Evolutionary conservation across 1,139 yeast species (phyloP).

Genomic region (Eremothecium sinecaudum): DNA sequence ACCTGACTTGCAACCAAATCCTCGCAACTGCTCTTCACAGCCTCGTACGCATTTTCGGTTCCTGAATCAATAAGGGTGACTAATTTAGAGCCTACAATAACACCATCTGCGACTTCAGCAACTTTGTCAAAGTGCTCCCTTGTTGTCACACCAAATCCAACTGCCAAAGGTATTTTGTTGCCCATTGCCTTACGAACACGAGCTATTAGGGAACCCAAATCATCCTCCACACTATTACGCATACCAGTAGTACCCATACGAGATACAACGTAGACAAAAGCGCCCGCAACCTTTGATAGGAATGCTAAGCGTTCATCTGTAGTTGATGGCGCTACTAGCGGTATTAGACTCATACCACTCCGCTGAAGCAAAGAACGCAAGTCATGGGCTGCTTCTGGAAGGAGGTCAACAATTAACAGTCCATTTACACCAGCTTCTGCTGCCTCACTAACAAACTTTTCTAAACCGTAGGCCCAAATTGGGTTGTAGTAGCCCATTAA

Average conservation of each 20-base stretch:
- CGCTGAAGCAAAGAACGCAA: constrained; percentile 65
- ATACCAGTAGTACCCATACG: constrained; percentile 99
- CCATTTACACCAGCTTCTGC: constrained; percentile 90
- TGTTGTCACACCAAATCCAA: constrained; percentile 94
- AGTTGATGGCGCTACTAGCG: constrained; percentile 93
- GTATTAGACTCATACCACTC: constrained; percentile 73
- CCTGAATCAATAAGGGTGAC: constrained; percentile 61
- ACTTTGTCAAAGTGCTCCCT: constrained; percentile 81
- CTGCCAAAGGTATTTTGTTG: constrained; percentile 78
- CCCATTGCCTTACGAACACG: constrained; percentile 62
- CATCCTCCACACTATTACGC: constrained; percentile 47
- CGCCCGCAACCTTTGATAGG: constrained; percentile 79
- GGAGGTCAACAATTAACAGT: constrained; percentile 86
- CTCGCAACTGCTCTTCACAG: constrained; percentile 58
- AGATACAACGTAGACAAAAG: constrained; percentile 91
- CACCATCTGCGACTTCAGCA: constrained; percentile 80
- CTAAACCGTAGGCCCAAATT: constrained; percentile 80
- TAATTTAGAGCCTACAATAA: constrained; percentile 86
- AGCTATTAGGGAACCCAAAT: constrained; percentile 57
- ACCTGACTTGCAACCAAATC: constrained; percentile 46
- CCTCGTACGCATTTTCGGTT: constrained; percentile 47
- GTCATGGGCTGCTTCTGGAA: constrained; percentile 93
- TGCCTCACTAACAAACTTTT: constrained; percentile 65
- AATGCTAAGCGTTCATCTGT: constrained; percentile 77
- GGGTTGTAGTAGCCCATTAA: constrained; percentile 99